Evolutionary conservation across 805 yeast genomes (phyloP), one percentile per base, ranked within the genome.

Genomic region (Sporopachydermia lactativora): DNA sequence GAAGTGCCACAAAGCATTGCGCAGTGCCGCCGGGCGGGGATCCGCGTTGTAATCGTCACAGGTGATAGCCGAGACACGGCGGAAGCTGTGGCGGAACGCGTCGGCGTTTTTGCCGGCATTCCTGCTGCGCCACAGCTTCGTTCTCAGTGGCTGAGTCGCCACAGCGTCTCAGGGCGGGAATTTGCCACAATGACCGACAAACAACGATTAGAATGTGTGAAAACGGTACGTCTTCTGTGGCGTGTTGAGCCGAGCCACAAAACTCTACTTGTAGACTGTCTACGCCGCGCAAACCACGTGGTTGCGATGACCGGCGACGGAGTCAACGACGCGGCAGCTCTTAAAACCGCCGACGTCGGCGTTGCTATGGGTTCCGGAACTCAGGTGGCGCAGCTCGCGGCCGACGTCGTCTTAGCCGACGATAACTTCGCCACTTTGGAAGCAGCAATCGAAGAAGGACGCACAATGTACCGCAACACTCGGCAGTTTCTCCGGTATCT

Each of bases 231-330:
- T 28, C 37, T 63, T 34, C 67, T 72, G 53, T 75, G 77, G 4
- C 60, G 78, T 43, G 73, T 75, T 45, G 76, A 75, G 37, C 77
- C 78, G 4, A 60, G 59, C 41, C 75, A 75, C 37, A 72, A 73
- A 52, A 68, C 66, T 13, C 49, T 69, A 36, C 63, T 72, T 56
- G 73, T 72, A 39, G 74, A 70, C 37, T 68, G 66, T 13, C 47
- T 62, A 34, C 70, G 65, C 42, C 52, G 57, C 37, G 47, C 58
- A 13, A 70, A 73, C 13, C 73, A 71, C 43, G 66, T 69, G 49
- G 77, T 73, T 39, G 81, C 77, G 15, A 74, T 74, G 81, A 70
- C 75, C 5, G 77, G 77, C 36, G 80, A 74, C 53, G 80, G 80
- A 44, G 78, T 74, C 31, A 74, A 74, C 53, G 80, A 74, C 53